Base-by-base conservation (phyloP, 768 basidiomycete genomes). In the Suillus cothurnatus region DNA sequence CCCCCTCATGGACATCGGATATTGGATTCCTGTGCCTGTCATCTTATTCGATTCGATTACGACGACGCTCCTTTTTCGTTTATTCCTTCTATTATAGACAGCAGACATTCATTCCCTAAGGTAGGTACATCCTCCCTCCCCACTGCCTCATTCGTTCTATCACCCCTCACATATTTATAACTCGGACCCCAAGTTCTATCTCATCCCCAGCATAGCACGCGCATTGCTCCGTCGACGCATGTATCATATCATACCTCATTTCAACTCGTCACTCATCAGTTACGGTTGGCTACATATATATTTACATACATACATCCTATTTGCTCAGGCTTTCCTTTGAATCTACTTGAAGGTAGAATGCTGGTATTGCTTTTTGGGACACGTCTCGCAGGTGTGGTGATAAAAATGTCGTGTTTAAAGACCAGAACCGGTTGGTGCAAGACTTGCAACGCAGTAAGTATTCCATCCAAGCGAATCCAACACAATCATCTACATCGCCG, bases 201-300 rank as follows among this genome's bases (percentile, higher is more conserved):
- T 3, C 53, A 21, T 55, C 31, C 11, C 11, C 21, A 32, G 53
- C 53, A 55, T 55, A 55, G 17, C 38, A 36, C 36, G n/a, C 23
- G 26, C 15, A 26, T 39, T 38, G 11, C 26, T 36, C 23, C 38
- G 38, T 39, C 11, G 38, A 39, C 17, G 57, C 36, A 58, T 38
- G 57, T 39, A 58, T 58, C 57, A 58, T 58, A 58, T 58, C 57
- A 58, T 58, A 58, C 57, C 23, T 58, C 57, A 39, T 38, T 26
- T 39, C 31, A 32, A 55, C 21, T 55, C 21, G 32, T 32, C 11
- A 14, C 26, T 52, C 8, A 28, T 28, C 26, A 28, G 53, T 23
- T 23, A 50, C 6, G 21, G 55, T 23, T 38, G 36, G 17, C 38
- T 39, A 34, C 32, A 31, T 32, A 47, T 47, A 50, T 23, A n/a